Conservation (phyloP, 1,284 basidiomycete genomes). For the Tilletia walkeri region DNA sequence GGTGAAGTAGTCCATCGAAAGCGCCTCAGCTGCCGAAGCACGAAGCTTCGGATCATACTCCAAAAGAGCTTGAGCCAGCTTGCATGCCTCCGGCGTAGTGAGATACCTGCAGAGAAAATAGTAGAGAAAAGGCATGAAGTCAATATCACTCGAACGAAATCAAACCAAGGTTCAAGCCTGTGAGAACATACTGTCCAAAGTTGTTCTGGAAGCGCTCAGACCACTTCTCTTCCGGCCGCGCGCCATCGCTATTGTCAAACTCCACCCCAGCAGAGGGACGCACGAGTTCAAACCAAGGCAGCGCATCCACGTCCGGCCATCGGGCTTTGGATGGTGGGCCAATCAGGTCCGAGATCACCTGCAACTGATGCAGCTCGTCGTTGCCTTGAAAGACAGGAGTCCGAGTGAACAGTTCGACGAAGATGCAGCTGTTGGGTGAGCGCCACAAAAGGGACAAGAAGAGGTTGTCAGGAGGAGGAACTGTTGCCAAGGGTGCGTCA, state of each 20-base stretch:
- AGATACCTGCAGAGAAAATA: constrained; percentile 19
- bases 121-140: constrained; percentile 67
- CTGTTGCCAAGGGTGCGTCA: too few relatives aligned
- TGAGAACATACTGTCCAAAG: not conserved
- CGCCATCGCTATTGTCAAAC: too few relatives aligned
- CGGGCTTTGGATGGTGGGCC: constrained; percentile 80
- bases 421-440: constrained; percentile 73
- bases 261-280: constrained; percentile 63
- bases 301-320: constrained; percentile 77
- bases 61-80: constrained; percentile 77
- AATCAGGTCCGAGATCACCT: constrained; percentile 83
- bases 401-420: constrained; percentile 92
- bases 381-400: constrained; percentile 93
- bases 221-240: not conserved
- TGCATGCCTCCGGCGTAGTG: constrained; percentile 65
- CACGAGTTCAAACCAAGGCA: constrained; percentile 99
- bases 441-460: too few relatives aligned
- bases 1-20: constrained; percentile 78
- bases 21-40: constrained; percentile 75
- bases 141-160: constrained; percentile 57
- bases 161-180: too few relatives aligned
- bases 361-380: constrained; percentile 94
- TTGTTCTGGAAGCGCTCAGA: not conserved
- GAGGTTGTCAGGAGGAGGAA: too few relatives aligned
- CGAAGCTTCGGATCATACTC: constrained; percentile 78